Evolutionary conservation across 1,139 yeast genomes (phyloP).

Genomic region (Nakaseomyces bracarensis): DNA sequence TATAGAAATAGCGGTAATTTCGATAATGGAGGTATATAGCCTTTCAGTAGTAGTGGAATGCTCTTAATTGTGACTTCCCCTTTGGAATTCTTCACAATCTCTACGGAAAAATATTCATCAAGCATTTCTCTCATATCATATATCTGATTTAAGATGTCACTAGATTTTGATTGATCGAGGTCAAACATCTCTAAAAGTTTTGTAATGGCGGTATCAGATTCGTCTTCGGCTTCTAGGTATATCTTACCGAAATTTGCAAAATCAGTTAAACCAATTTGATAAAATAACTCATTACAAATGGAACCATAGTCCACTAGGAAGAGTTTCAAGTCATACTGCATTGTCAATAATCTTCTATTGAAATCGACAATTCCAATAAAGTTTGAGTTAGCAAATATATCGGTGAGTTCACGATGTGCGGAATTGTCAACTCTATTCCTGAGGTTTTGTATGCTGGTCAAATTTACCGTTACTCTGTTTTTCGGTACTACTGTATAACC

Average conservation of each 20-base stretch:
- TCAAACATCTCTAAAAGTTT: slow-evolving; percentile 13
- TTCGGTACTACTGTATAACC: slow-evolving; percentile 17
- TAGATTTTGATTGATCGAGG: slow-evolving; percentile 14
- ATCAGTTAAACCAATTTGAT: slow-evolving; percentile 69
- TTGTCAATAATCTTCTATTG: slow-evolving; percentile 57
- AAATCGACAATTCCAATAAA: slow-evolving; percentile 81
- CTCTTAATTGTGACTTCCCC: slow-evolving; percentile 36
- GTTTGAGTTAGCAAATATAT: slow-evolving; percentile 58
- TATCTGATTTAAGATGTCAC: slow-evolving; percentile 29
- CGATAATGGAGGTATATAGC: slow-evolving; percentile 51
- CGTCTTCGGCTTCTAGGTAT: slow-evolving; percentile 33
- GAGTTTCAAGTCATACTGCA: slow-evolving; percentile 74
- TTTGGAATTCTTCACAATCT: slow-evolving; percentile 28
- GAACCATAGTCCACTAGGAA: slow-evolving; percentile 76
- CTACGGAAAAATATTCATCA: slow-evolving; percentile 63
- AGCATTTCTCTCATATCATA: slow-evolving; percentile 65
- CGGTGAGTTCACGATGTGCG: slow-evolving; percentile 50
- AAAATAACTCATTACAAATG: slow-evolving; percentile 59
- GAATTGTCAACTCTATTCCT: slow-evolving; percentile 42
- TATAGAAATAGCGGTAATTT: slow-evolving; percentile 64
- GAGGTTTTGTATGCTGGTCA: slow-evolving; percentile 54
- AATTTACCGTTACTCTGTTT: slow-evolving; percentile 35
- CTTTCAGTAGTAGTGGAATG: slow-evolving; percentile 61
- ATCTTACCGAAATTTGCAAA: slow-evolving; percentile 77
- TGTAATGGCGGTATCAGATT: slow-evolving; percentile 13